Evolutionary conservation across 2,329 filamentous ascomycete genomes (phyloP), one percentile per base, ranked within the genome.

Genomic region (Fusarium sp.): DNA sequence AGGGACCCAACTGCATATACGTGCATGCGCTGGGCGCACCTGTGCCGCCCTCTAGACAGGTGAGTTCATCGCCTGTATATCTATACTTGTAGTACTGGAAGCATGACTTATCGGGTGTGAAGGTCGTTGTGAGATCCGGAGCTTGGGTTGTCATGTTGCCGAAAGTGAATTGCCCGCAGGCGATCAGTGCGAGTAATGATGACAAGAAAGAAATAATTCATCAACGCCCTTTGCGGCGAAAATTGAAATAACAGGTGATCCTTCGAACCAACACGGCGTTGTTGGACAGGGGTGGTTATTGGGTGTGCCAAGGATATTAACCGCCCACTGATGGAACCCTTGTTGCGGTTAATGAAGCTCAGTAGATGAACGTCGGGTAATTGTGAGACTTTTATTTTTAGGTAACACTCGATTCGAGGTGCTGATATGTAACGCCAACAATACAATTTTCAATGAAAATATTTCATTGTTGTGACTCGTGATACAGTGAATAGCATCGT

Each of bases 101-200:
- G 18, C 59, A 62, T 40, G 59, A 52, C 20, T 61, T 61, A 5
- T 18, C 45, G 4, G 56, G 59, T 3, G 38, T 40, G 24, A 62
- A 62, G 18, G 59, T 45, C 9, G 59, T 62, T 13, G 56, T 62
- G 30, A 62, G 59, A n/a, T 24, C 30, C 1, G 59, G 59, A 45
- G 3, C 38, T 1, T 53, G 56, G 4, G 59, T 61, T 16, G 56
- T 46, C 59, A 61, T 61, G 24, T 24, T 24, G 24, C 24, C 24
- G 24, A 24, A 24, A 24, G 5, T 24, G 24, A 24, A 24, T 24
- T 24, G 24, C 24, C 24, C 24, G 6, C 24, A 6, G 24, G 5
- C 24, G 24, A 24, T 24, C 24, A 24, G 24, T 6, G 5, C 24
- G 24, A 24, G 24, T 24, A 24, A 6, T 22, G 24, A 24, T 24